A percentile compares a stretch with the other conserved stretches of the same genome.
phyloP scores from a whole-genome alignment of 2,329 filamentous ascomycete genomes.

The Claviceps africana region DNA sequence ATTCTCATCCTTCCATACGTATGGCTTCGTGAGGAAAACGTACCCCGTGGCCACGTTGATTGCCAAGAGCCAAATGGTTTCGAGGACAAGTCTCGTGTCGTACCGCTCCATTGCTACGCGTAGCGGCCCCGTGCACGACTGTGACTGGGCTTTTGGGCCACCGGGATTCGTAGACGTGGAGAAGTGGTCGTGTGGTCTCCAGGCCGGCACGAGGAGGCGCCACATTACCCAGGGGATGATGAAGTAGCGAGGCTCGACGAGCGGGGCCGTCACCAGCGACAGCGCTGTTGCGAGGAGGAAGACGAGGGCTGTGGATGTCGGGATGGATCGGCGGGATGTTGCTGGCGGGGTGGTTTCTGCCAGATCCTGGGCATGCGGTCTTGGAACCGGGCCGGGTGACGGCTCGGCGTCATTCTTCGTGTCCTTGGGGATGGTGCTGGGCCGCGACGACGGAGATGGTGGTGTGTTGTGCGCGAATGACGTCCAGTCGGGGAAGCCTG shows the following conservation, averaged over 20 bases:
- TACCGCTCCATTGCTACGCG: conserved; percentile 11
- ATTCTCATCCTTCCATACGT: conserved; percentile 46
- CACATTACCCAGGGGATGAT: conserved; percentile 92
- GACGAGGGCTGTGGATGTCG: conserved; percentile 39
- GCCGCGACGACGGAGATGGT: not conserved
- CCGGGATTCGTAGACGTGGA: not conserved
- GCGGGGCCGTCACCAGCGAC: conserved; percentile 72
- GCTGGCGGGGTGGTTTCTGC: conserved; percentile 15
- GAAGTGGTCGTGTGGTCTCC: conserved; percentile 15
- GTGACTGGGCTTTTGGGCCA: not conserved
- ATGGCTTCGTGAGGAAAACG: conserved; percentile 55
- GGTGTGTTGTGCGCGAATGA: conserved; percentile 1
- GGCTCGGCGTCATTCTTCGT: not conserved
- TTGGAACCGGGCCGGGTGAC: not conserved
- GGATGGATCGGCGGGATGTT: conserved; percentile 18
- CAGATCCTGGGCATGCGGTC: conserved; percentile 5
- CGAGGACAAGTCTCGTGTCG: conserved; percentile 38
- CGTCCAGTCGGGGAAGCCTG: conserved; percentile 23
- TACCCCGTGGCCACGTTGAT: conserved; percentile 56
- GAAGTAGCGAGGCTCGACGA: conserved; percentile 93
- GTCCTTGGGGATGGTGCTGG: conserved; percentile 6
- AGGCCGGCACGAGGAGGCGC: conserved; percentile 60
- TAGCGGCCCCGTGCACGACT: not conserved
- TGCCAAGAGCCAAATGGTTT: conserved; percentile 54
- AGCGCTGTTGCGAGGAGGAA: conserved; percentile 57